Percentiles rank a stretch among this genome's conserved stretches.
Conservation (phyloP, 306 rosid genomes). For the Crotalaria pallida region DNA sequence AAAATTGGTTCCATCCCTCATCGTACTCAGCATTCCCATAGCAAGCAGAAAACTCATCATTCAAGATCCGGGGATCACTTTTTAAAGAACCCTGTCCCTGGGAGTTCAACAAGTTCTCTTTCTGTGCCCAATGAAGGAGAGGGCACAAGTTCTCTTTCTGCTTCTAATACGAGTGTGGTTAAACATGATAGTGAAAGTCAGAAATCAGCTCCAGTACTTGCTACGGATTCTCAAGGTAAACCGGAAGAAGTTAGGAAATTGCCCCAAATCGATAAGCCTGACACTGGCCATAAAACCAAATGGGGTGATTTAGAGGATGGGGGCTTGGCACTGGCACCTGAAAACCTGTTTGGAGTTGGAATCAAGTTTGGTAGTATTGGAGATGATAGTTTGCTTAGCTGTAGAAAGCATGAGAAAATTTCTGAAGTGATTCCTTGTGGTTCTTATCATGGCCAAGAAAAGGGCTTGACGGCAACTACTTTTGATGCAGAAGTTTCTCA, state of each 20-base stretch:
- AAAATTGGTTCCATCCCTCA: constrained; percentile 46
- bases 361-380: constrained; percentile 89
- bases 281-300: constrained; percentile 42
- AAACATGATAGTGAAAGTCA: constrained; percentile 33
- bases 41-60: constrained; percentile 41
- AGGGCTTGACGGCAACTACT: constrained; percentile 17
- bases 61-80: constrained; percentile 41
- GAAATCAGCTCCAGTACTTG: constrained; percentile 29
- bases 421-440: constrained; percentile 24
- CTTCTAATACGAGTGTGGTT: constrained; percentile 29
- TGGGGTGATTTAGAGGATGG: constrained; percentile 66
- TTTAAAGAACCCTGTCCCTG: constrained; percentile 30
- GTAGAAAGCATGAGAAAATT: constrained; percentile 42
- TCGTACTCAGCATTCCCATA: constrained; percentile 31
- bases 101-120: constrained; percentile 29
- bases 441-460: constrained; percentile 35
- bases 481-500: constrained; percentile 34
- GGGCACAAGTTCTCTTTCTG: no score
- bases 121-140: constrained; percentile 36
- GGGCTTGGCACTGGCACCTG: constrained; percentile 41
- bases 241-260: constrained; percentile 35
- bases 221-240: constrained; percentile 34
- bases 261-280: constrained; percentile 37
- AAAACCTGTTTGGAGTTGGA: constrained; percentile 52
- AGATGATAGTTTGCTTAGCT: constrained; percentile 54